These are phyloP conservation scores for Volvox africanus DNA, from an alignment of 139 green algal species.

Conservation along the genomic window DNA sequence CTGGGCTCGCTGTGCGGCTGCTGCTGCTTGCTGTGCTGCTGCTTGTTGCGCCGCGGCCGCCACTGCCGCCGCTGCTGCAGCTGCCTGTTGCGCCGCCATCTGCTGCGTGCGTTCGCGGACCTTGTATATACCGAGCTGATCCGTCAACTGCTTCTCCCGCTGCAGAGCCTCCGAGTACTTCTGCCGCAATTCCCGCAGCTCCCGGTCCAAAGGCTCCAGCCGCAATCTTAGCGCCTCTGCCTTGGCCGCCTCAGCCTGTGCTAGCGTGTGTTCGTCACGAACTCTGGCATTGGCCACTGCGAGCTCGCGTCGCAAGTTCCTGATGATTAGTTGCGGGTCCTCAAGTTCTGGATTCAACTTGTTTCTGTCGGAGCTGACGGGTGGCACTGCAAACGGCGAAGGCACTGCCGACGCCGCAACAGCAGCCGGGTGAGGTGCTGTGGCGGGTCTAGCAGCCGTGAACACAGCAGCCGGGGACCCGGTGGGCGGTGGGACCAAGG, in stretches of 20 bases:
- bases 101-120: neutral
- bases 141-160: neutral
- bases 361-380: neutral
- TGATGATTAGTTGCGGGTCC: neutral
- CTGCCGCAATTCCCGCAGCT: neutral
- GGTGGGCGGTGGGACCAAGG: too few relatives aligned
- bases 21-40: neutral
- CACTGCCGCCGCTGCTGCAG: neutral
- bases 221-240: neutral
- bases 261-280: neutral
- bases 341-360: neutral
- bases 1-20: neutral
- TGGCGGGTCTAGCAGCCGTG: too few relatives aligned
- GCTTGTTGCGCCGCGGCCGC: neutral
- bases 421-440: too few relatives aligned
- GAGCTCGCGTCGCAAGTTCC: neutral
- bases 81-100: neutral
- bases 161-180: neutral
- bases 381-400: neutral
- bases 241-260: neutral
- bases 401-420: neutral
- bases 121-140: neutral
- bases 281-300: neutral
- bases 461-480: neutral
- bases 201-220: constrained; percentile 15